phyloP scores from a whole-genome alignment of 2,329 filamentous ascomycete genomes.

The Triangularia verruculosa region DNA sequence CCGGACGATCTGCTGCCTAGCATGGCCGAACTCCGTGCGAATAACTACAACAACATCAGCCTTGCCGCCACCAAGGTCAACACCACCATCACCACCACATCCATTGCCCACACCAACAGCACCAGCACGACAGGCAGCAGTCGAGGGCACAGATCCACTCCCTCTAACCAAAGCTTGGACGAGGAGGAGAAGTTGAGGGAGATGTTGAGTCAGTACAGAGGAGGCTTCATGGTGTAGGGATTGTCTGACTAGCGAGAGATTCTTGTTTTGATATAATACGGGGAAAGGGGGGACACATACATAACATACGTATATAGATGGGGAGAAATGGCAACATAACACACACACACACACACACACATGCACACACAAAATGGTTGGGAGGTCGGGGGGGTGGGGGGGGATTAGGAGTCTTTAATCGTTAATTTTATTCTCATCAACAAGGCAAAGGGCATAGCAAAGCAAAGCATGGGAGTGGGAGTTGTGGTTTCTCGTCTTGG shows the following conservation, averaged over 20 bases:
- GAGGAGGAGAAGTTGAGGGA: background rate
- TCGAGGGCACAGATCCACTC: background rate
- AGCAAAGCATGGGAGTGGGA: background rate
- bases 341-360: background rate
- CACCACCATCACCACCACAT: background rate
- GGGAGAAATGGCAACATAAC: background rate
- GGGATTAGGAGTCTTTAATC: background rate
- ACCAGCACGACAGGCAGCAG: background rate
- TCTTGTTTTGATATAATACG: background rate
- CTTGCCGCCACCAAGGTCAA: background rate
- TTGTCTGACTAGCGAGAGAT: too few species aligned
- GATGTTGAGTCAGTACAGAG: background rate
- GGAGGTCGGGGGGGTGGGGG: background rate
- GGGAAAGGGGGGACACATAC: background rate
- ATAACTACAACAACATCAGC: background rate
- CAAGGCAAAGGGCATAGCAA: background rate
- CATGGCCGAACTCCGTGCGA: background rate
- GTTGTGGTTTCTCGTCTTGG: background rate
- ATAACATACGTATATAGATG: background rate
- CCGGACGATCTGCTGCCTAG: conserved; percentile 8
- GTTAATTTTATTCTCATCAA: background rate
- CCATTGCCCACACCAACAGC: background rate
- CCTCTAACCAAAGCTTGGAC: background rate
- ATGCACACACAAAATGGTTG: background rate
- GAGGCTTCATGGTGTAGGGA: background rate